Evolutionary conservation across 495 filamentous ascomycete genomes (phyloP), one percentile per base, ranked within the genome.

Genomic region (Aspergillus taichungensis): DNA sequence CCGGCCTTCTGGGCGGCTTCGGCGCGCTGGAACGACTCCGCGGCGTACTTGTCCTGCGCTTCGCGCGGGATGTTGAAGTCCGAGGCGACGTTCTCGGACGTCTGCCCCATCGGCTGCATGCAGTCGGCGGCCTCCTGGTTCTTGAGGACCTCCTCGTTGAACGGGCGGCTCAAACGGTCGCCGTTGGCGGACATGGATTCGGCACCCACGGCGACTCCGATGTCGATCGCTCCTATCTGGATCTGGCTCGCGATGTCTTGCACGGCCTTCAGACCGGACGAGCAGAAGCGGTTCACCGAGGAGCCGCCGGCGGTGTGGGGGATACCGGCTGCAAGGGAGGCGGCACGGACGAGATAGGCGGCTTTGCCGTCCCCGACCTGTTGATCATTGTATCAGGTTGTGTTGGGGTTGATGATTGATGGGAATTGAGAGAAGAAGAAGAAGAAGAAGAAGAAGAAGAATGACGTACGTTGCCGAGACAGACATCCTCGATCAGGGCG

Each of bases 31-130:
- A 85, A 96, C 8, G 80, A 86, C 72, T 94, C 87, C 7, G 85
- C 85, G 0, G 92, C 87, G 62, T 82, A 96, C 44, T 76, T 66
- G 62, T 98, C 92, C 62, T 95, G 87, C 50, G 60, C 58, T 58
- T 91, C 82, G 36, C 92, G 79, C 1, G 79, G 66, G 56, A 98
- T 82, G 47, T 82, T 75, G 60, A 98, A 98, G 68, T 96, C 91
- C 41, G 77, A 79, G 37, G 80, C 87, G n/a, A 98, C 87, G 53
- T 98, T 96, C 72, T 98, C 92, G 8, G 83, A 88, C 0, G 92
- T 98, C 79, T 95, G 92, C 0, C 92, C 92, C 92, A 98, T 98
- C 28, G 88, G 82, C 75, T 91, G 81, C 78, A 87, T 77, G 73
- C 88, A 94, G 65, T 98, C 92, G 30, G 61, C 57, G 0, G 87